These are phyloP conservation scores for Populus hybrid DNA, from an alignment of 441 rosid species.

Conservation along the genomic window DNA sequence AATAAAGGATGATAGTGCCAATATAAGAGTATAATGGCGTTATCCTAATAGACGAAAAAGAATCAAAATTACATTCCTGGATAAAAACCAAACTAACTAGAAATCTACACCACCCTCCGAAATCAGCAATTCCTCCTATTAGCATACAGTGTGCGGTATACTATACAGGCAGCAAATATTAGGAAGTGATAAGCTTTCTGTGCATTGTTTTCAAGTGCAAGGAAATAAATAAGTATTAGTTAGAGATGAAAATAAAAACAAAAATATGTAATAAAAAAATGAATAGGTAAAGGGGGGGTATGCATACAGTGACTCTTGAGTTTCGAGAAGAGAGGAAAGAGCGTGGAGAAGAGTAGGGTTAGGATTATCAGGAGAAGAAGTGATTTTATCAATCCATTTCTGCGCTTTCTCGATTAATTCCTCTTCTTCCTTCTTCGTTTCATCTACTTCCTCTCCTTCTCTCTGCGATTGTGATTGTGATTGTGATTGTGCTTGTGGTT, in stretches of 20 bases:
- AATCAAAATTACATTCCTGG: background rate
- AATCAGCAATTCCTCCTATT: background rate
- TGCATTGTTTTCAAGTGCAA: background rate
- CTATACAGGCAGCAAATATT: background rate
- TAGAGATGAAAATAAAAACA: background rate
- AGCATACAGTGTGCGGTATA: background rate
- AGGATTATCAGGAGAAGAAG: constrained; percentile 74
- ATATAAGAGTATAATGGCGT: background rate
- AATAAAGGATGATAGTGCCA: background rate
- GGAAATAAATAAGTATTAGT: background rate
- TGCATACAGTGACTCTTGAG: constrained; percentile 65
- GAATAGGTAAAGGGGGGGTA: background rate
- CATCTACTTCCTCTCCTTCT: constrained; percentile 29
- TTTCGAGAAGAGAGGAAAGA: constrained; percentile 72
- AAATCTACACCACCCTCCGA: too few relatives aligned
- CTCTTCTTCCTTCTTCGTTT: constrained; percentile 50
- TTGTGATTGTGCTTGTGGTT: too few relatives aligned
- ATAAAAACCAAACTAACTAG: background rate
- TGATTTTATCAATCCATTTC: constrained; percentile 74
- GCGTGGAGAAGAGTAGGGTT: constrained; percentile 71
- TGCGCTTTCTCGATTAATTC: constrained; percentile 73
- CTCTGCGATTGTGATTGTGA: background rate
- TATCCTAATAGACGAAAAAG: background rate
- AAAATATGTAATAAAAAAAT: background rate
- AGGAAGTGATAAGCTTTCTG: background rate